phyloP scores from a whole-genome alignment of 352 stramenopile genomes.

The Hyaloperonospora arabidopsidis region DNA sequence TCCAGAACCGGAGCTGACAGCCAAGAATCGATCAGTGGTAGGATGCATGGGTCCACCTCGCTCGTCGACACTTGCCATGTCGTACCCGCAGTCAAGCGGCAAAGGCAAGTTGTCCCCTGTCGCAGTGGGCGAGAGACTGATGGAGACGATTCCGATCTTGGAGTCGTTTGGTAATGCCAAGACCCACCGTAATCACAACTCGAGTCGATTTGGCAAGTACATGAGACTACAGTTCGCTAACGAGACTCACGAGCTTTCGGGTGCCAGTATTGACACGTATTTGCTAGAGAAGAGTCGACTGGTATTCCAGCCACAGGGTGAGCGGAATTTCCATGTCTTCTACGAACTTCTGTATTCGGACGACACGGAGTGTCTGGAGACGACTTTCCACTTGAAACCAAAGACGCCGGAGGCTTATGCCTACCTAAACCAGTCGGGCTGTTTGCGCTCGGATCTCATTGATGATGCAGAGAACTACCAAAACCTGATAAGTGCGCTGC shows the following conservation, averaged over 20 bases:
- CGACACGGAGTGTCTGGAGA: constrained; percentile 42
- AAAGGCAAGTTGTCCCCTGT: constrained; percentile 55
- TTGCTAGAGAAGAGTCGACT: constrained; percentile 80
- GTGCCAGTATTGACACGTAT: constrained; percentile 77
- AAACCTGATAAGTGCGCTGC: constrained; percentile 52
- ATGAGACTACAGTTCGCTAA: constrained; percentile 78
- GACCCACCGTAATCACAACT: constrained; percentile 87
- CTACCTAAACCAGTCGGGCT: constrained; percentile 75
- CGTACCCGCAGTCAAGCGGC: constrained; percentile 56
- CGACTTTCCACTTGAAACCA: constrained; percentile 43
- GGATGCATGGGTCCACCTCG: constrained; percentile 30
- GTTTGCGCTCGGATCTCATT: constrained; percentile 57
- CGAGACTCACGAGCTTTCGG: constrained; percentile 61
- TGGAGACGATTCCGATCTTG: constrained; percentile 89
- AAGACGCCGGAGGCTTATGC: constrained; percentile 55
- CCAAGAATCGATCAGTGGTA: constrained; percentile 16
- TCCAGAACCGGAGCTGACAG: constrained; percentile 60
- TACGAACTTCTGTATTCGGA: constrained; percentile 71
- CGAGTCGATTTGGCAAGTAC: constrained; percentile 89
- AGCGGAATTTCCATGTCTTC: constrained; percentile 85
- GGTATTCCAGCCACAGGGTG: constrained; percentile 60
- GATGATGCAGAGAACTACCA: constrained; percentile 65
- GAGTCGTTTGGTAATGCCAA: constrained; percentile 87
- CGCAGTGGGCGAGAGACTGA: constrained; percentile 63
- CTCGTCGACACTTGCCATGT: constrained; percentile 53